Evolutionary conservation across 139 green algal genomes (phyloP), one percentile per base, ranked within the genome.

Genomic region (Chlamydomonas sp.): DNA sequence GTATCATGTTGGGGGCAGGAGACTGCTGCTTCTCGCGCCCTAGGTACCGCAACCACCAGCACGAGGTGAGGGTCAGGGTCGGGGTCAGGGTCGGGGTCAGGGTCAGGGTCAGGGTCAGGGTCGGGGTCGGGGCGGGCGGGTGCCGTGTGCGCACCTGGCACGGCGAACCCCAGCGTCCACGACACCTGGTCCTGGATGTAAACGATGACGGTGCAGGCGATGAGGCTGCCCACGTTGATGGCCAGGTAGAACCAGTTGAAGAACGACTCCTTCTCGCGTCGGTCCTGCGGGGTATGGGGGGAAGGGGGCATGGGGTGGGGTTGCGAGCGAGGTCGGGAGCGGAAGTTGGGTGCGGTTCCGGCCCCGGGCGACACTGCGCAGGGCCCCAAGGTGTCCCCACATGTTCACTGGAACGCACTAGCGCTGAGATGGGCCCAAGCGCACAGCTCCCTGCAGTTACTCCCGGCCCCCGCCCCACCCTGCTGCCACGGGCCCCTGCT

Each of bases 241-340:
- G 95, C 95, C 78, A 99, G 95, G 92, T 99, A 99, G 92, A 99
- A 99, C 90, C 94, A 98, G 92, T 99, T 99, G 92, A 99, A 99
- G 92, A 99, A 99, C 67, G 88, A 95, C 85, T 95, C 93, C 92
- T 98, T 98, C 92, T 98, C 97, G 31, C 85, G 89, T 8, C 93
- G 92, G 85, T 98, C 96, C 92, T 97, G 92, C 64, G 72, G 16
- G 18, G 61, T 58, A 18, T 31, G 80, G 73, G 58, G 58, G 20
- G 16, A 8, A 63, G 57, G 57, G 5, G 57, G 7, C 3, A 57
- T 4, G 57, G 10, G 57, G 67, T 31, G 67, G 8, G 67, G 14
- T 5, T 12, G 67, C 9, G 67, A 73, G 67, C 14, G 67, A 15
- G 14, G 67, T 6, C 14, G 9, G 67, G 12, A 49, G 31, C 31